Evolutionary conservation across 306 rosid genomes (phyloP), one percentile per base, ranked within the genome.

Genomic region (Lathyrus tuberosus): DNA sequence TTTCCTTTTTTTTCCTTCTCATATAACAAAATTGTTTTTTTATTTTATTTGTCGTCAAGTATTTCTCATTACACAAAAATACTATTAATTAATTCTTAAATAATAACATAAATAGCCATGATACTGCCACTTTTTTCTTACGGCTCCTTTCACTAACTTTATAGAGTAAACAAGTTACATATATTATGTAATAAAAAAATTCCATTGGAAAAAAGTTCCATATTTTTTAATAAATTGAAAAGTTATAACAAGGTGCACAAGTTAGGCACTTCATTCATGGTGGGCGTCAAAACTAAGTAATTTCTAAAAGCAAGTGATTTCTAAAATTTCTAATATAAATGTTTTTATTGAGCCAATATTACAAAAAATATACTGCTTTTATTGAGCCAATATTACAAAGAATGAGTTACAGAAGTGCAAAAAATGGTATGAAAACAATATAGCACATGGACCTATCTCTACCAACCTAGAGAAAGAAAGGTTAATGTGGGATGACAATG

Each of bases 391-490:
- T 33, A 35, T 8, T 43, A 71, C 42, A 30, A 67, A 16, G 46
- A 71, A 42, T 7, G 49, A 60, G 62, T 15, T 10, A 61, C 18
- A 54, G 57, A 61, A 35, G 65, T 24, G 72, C 62, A 70, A 69
- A 74, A 70, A 42, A 69, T 78, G 65, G 68, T 41, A 74, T 47
- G 28, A 60, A 43, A 73, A 38, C 75, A 74, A n/a, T 14, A 9
- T 60, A 41, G 65, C 66, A 71, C 38, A 70, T 44, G 51, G 48
- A 70, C 22, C 75, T 42, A 71, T 52, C 71, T 67, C 64, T 20
- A 71, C 26, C 49, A 28, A 43, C 63, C 56, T 54, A 63, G 38
- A 54, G 48, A 69, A 57, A 63, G 62, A 72, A 65, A 65, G 60
- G 59, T 43, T 62, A 69, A 10, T 58, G 72, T 47, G 22, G 57